Percentiles rank a stretch among this genome's conserved stretches.
Evolutionary conservation across 805 yeast genomes (phyloP).

Genomic region (Saturnispora quitensis): DNA sequence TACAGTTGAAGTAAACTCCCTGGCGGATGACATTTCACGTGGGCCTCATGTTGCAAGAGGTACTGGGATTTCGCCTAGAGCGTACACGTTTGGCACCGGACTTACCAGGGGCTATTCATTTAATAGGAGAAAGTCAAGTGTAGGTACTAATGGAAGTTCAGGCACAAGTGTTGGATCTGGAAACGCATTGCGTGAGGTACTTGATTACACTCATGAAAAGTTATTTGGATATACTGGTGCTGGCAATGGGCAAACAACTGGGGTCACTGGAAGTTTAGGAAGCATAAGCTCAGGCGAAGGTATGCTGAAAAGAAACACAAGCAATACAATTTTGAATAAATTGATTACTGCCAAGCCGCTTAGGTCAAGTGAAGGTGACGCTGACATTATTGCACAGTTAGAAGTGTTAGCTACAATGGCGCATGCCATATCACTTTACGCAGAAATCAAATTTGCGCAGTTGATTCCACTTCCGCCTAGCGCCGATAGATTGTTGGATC

Average conservation of each 20-base stretch:
- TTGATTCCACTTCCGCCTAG: conserved; percentile 62
- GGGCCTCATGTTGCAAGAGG: conserved; percentile 16
- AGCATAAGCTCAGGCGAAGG: neutral
- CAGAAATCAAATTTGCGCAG: conserved; percentile 85
- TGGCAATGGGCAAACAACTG: neutral
- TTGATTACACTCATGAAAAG: conserved; percentile 80
- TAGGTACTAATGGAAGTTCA: conserved; percentile 39
- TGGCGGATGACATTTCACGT: conserved; percentile 83
- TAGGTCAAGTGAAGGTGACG: conserved; percentile 16
- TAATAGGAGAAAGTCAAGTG: conserved; percentile 46
- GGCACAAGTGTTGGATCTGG: conserved; percentile 52
- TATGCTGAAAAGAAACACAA: neutral
- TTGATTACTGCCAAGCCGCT: conserved; percentile 5
- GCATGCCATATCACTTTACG: conserved; percentile 79
- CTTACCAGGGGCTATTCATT: conserved; percentile 7
- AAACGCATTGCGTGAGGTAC: conserved; percentile 79
- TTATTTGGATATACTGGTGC: conserved; percentile 48
- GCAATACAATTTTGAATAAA: conserved; percentile 4
- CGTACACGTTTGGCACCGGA: neutral
- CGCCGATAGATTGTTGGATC: conserved; percentile 1
- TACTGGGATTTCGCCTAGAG: conserved; percentile 5
- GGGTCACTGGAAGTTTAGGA: conserved; percentile 10
- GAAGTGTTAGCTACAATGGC: conserved; percentile 83
- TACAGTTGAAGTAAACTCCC: conserved; percentile 88
- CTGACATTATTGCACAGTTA: conserved; percentile 37